Evolutionary conservation across 2,329 filamentous ascomycete species (phyloP).

Genomic region (Tolypocladium cylindrosporum): DNA sequence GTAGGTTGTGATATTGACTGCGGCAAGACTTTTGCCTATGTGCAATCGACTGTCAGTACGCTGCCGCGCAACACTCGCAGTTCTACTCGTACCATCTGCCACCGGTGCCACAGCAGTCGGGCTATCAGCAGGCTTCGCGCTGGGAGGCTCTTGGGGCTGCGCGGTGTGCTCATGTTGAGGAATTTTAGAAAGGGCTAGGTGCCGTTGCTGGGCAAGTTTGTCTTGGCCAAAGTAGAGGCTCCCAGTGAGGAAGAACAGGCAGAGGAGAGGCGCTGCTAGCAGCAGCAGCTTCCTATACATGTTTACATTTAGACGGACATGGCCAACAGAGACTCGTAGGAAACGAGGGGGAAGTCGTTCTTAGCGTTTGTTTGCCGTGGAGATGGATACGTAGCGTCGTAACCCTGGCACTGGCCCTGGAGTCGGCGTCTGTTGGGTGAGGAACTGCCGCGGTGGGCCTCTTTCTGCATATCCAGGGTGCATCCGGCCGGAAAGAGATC

Average conservation of each 20-base stretch:
- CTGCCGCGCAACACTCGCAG: background rate
- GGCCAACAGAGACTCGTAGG: background rate
- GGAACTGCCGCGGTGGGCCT: no score
- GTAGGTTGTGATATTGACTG: constrained; percentile 9
- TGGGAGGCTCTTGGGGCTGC: background rate
- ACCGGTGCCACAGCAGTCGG: background rate
- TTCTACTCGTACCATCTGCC: background rate
- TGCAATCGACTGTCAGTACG: background rate
- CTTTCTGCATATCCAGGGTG: no score
- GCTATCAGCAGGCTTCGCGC: background rate
- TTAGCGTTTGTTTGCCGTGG: background rate
- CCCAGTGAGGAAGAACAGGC: constrained; percentile 2
- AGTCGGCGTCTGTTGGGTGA: background rate
- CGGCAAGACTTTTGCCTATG: background rate
- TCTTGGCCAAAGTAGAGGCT: constrained; percentile 4
- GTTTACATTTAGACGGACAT: background rate
- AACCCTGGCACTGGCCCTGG: no score
- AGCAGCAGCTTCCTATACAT: background rate
- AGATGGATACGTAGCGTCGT: background rate
- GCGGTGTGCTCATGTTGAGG: background rate
- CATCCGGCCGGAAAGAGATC: no score
- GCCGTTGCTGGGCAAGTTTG: background rate
- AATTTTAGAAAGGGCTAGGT: background rate
- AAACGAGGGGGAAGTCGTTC: background rate
- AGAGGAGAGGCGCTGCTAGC: constrained; percentile 2